Conservation (phyloP, 2,329 filamentous ascomycete species). For the Aspergillus tanneri region DNA sequence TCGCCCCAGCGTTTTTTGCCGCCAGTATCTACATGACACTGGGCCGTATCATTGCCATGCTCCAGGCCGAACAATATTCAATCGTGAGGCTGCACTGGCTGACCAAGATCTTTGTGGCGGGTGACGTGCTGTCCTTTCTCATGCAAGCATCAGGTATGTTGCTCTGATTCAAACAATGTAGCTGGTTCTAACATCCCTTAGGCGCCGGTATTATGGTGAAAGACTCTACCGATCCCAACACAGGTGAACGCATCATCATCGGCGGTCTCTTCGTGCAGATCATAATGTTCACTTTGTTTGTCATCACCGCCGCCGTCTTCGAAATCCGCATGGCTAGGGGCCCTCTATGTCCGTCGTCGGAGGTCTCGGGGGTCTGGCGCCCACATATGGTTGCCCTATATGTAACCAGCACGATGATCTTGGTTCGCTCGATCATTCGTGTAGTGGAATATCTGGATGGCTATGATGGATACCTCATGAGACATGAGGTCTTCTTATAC, state of each 20-base stretch:
- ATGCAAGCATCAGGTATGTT: constrained; percentile 32
- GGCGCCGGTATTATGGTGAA: constrained; percentile 29
- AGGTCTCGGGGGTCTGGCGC: constrained; percentile 33
- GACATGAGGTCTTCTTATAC: constrained; percentile 33
- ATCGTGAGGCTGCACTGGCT: constrained; percentile 25
- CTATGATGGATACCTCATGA: constrained; percentile 31
- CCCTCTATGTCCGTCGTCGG: constrained; percentile 27
- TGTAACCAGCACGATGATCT: constrained; percentile 26
- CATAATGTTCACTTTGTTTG: constrained; percentile 32
- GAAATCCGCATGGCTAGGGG: constrained; percentile 28
- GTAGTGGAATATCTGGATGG: constrained; percentile 34
- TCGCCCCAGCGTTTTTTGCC: constrained; percentile 31
- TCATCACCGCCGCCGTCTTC: constrained; percentile 26
- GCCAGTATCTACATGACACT: constrained; percentile 33
- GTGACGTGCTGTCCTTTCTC: constrained; percentile 34
- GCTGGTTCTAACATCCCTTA: constrained; percentile 9
- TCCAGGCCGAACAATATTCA: constrained; percentile 24
- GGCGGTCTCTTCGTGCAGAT: constrained; percentile 35
- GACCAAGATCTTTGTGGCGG: constrained; percentile 33
- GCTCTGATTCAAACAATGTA: not conserved
- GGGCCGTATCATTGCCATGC: constrained; percentile 28
- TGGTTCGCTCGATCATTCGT: constrained; percentile 32
- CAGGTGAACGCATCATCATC: constrained; percentile 30
- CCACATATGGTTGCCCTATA: constrained; percentile 35
- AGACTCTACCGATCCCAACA: constrained; percentile 15